Evolutionary conservation across 768 basidiomycete species (phyloP).

Genomic region (Hericium alpestre): DNA sequence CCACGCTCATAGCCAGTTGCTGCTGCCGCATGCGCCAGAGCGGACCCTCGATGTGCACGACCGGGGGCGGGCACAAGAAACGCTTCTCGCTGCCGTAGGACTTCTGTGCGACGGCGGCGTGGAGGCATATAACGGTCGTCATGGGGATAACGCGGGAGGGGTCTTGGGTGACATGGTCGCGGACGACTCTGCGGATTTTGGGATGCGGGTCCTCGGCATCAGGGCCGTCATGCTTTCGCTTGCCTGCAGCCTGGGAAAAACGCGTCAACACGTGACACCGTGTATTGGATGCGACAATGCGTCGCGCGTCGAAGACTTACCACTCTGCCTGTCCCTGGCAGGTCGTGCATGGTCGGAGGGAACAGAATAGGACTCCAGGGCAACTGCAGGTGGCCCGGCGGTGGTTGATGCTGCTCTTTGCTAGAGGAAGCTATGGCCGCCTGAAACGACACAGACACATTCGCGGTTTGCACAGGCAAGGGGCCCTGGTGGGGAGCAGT

Average conservation of each 20-base stretch:
- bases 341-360: constrained; percentile 4
- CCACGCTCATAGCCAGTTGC: constrained; percentile 76
- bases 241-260: constrained; percentile 30
- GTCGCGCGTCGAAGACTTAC: neutral
- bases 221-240: constrained; percentile 66
- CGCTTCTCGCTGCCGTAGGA: constrained; percentile 94
- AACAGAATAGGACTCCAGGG: constrained; percentile 3
- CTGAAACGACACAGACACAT: constrained; percentile 16
- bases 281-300: neutral
- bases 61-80: constrained; percentile 86
- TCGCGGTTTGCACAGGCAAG: constrained; percentile 8
- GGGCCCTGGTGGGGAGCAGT: constrained; percentile 23
- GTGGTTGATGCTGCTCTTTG: constrained; percentile 4
- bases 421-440: constrained; percentile 16
- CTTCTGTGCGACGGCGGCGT: constrained; percentile 91
- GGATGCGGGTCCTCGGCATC: constrained; percentile 53
- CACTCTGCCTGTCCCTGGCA: neutral
- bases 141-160: constrained; percentile 70
- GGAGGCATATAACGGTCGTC: constrained; percentile 84
- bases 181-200: constrained; percentile 78
- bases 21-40: constrained; percentile 75
- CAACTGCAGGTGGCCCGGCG: constrained; percentile 6
- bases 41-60: constrained; percentile 87
- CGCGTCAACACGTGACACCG: constrained; percentile 8
- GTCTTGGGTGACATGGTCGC: constrained; percentile 72